Evolutionary conservation across 2,329 filamentous ascomycete genomes (phyloP).

Genomic region (Stemphylium vesicarium): DNA sequence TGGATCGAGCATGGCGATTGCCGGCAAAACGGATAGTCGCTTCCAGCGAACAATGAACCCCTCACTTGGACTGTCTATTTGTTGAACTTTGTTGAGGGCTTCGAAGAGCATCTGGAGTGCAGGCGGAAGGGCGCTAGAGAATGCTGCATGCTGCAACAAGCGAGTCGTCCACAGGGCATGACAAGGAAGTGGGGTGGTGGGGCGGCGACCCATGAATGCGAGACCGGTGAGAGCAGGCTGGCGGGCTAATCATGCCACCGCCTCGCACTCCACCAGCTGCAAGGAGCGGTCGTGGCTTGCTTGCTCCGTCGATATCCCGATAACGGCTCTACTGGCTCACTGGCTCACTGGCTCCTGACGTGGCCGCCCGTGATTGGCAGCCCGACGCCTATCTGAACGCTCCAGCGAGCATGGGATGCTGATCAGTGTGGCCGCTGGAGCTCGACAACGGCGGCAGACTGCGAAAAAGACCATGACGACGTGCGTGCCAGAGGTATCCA

Average conservation of each 20-base stretch:
- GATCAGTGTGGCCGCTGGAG: constrained; percentile 14
- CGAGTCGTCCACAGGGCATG: constrained; percentile 32
- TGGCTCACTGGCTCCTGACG: constrained; percentile 44
- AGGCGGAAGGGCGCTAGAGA: constrained; percentile 40
- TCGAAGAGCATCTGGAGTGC: constrained; percentile 35
- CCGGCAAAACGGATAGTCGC: constrained; percentile 36
- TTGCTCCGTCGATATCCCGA: constrained; percentile 40
- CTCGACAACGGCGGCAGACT: constrained; percentile 1
- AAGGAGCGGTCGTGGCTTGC: constrained; percentile 47
- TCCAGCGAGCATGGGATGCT: constrained; percentile 28
- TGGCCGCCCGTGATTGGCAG: constrained; percentile 47
- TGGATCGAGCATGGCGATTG: constrained; percentile 19
- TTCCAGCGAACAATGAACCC: constrained; percentile 29
- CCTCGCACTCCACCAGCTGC: constrained; percentile 35
- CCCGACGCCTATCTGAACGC: constrained; percentile 35
- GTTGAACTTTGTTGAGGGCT: constrained; percentile 27
- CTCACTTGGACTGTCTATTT: constrained; percentile 27
- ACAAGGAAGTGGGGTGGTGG: constrained; percentile 33
- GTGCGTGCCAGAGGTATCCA: not conserved
- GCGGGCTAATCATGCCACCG: constrained; percentile 33
- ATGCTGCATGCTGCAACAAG: constrained; percentile 37
- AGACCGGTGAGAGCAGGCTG: constrained; percentile 32
- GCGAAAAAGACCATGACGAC: no score
- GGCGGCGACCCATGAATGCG: constrained; percentile 25
- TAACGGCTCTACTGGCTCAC: constrained; percentile 46